These are phyloP conservation scores for Mycena leptocephala DNA, from an alignment of 768 basidiomycete genomes.

Conservation along the genomic window DNA sequence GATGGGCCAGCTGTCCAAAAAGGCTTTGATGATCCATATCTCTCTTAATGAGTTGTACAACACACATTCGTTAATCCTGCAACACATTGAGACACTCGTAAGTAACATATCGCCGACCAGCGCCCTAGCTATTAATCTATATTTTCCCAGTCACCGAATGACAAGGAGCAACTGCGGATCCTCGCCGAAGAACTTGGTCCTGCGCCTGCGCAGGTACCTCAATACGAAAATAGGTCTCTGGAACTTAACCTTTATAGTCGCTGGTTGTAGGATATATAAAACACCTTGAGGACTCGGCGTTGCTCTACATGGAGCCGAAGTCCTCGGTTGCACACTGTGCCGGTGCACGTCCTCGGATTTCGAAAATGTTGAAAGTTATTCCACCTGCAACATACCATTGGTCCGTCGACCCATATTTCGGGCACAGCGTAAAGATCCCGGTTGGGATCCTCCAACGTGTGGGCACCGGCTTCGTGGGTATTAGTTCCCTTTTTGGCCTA, in stretches of 20 bases:
- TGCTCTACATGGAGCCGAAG: slow-evolving; percentile 99
- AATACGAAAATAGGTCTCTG: slow-evolving; percentile 97
- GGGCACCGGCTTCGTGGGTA: too few species aligned
- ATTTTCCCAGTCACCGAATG: slow-evolving; percentile 88
- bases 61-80: slow-evolving; percentile 95
- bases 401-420: too few species aligned
- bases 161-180: slow-evolving; percentile 97
- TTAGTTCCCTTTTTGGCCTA: too few species aligned
- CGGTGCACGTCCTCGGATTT: too few species aligned
- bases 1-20: slow-evolving; percentile 99
- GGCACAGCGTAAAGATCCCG: too few species aligned
- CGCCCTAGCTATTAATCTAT: slow-evolving; percentile 12
- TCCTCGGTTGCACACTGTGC: too few species aligned
- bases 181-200: slow-evolving; percentile 96
- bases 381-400: too few species aligned
- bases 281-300: slow-evolving; percentile 96
- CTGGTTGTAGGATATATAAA: slow-evolving; percentile 99
- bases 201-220: slow-evolving; percentile 95
- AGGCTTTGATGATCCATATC: slow-evolving; percentile 98
- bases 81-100: slow-evolving; percentile 96
- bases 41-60: slow-evolving; percentile 99
- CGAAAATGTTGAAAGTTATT: too few species aligned
- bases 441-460: too few species aligned
- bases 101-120: slow-evolving; percentile 45
- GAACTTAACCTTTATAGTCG: slow-evolving; percentile 95